Base-by-base conservation (phyloP, 495 filamentous ascomycete species). In the Margaritispora aquatica region DNA sequence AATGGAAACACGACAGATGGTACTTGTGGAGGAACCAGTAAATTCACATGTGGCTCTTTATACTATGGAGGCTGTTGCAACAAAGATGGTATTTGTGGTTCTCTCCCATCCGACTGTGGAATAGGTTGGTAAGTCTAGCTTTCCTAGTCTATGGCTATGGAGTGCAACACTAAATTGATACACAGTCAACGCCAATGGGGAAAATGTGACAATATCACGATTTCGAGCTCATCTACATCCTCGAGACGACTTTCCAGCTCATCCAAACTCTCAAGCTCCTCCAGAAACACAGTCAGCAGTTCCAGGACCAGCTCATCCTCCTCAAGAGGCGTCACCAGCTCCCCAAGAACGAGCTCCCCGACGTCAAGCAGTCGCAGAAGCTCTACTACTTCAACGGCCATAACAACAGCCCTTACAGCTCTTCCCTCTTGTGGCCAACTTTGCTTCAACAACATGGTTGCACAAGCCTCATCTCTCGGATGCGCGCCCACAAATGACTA, bases 391-490 rank as follows among this genome's bases (percentile, higher is more conserved):
- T 24, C 20, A 50, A 26, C 24, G 5, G 13, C 20, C 2, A 24
- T 7, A 7, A 23, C 47, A 23, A 50, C 47, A 23, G n/a, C 24
- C 21, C 4, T 2, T 22, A 50, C 47, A 24, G 47, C 47, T 8
- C 23, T 53, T 15, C 60, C 54, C n/a, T 2, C 60, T 21, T 62
- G 54, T 48, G 60, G 54, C 15, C 73, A 79, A 72, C 83, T 74
- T 64, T 93, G 89, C 69, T 76, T 88, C 66, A 75, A 61, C 73
- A 88, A 87, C 78, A 91, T 93, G 87, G 72, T 86, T 58, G 70
- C 59, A 60, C 77, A 83, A 74, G 83, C 86, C 58, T 61, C 63
- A 10, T 57, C 72, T 22, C 76, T 91, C 52, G 81, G 81, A 57
- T 95, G 90, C 73, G 24, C 58, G n/a, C 27, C 62, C 10, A 74